phyloP scores from a whole-genome alignment of 176 grass and related monocot genomes.

The Puya raimondii region DNA sequence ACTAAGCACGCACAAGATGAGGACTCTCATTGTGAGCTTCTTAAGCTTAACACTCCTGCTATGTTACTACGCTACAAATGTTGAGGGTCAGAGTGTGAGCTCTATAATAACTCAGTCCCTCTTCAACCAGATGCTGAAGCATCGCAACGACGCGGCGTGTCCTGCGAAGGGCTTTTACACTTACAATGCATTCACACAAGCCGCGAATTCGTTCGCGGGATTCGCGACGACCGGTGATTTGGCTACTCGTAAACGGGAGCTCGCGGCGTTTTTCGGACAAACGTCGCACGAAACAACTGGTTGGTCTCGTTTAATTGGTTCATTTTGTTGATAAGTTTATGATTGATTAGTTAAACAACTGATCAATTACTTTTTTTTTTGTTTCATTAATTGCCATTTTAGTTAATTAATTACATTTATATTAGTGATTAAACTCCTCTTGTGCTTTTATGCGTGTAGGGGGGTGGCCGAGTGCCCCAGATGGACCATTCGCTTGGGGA shows the following conservation, averaged over 20 bases:
- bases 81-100: background rate
- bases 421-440: background rate
- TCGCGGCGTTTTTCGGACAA: slow-evolving; percentile 24
- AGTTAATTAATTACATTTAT: no score
- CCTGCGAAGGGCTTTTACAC: slow-evolving; percentile 27
- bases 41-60: background rate
- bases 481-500: background rate
- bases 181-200: slow-evolving; percentile 19
- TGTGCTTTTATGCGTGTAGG: background rate
- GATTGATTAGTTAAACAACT: background rate
- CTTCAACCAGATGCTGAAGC: slow-evolving; percentile 8
- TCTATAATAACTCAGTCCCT: background rate
- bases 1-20: background rate
- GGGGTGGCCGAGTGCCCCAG: background rate
- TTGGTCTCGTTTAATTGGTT: background rate
- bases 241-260: slow-evolving; percentile 7
- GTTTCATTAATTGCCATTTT: no score
- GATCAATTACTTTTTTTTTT: no score
- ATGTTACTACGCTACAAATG: background rate
- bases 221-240: background rate
- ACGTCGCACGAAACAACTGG: slow-evolving; percentile 19
- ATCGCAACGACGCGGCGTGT: slow-evolving; percentile 5
- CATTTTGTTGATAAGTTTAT: background rate
- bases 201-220: background rate
- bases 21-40: background rate